Conservation (phyloP, 2,329 filamentous ascomycete genomes). For the Exophiala xenobiotica region DNA sequence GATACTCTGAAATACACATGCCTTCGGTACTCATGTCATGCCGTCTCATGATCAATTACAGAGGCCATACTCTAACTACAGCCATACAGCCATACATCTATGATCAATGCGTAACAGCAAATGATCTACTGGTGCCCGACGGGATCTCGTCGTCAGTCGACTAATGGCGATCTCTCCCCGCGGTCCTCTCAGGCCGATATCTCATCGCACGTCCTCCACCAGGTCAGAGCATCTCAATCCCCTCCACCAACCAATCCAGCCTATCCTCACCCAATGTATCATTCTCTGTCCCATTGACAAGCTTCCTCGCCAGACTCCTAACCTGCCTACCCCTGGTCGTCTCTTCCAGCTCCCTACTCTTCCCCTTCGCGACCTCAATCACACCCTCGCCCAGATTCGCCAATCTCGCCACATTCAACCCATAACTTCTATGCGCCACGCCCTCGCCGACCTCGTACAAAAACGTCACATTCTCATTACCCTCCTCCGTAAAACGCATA, state of each 20-base stretch:
- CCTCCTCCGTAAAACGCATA: constrained; percentile 75
- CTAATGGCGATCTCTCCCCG: no score
- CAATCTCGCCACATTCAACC: constrained; percentile 84
- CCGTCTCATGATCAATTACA: no score
- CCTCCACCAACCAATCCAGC: constrained; percentile 28
- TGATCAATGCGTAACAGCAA: no score
- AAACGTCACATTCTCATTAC: constrained; percentile 83
- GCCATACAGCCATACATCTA: no score
- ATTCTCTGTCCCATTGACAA: constrained; percentile 1
- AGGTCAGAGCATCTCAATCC: constrained; percentile 27
- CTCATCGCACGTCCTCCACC: neutral
- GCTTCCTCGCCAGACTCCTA: constrained; percentile 30
- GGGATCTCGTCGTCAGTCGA: no score
- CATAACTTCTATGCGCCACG: constrained; percentile 90
- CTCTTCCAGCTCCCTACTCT: constrained; percentile 77
- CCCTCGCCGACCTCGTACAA: constrained; percentile 90
- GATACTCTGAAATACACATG: no score
- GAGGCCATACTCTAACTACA: no score
- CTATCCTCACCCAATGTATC: constrained; percentile 2
- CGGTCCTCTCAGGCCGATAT: no score
- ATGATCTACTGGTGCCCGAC: no score
- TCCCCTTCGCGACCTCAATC: constrained; percentile 73
- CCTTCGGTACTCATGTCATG: no score
- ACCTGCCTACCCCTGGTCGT: constrained; percentile 66
- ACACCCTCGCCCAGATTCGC: constrained; percentile 76